Evolutionary conservation across 257 asterid species (phyloP).

Genomic region (Solanum neorickii): DNA sequence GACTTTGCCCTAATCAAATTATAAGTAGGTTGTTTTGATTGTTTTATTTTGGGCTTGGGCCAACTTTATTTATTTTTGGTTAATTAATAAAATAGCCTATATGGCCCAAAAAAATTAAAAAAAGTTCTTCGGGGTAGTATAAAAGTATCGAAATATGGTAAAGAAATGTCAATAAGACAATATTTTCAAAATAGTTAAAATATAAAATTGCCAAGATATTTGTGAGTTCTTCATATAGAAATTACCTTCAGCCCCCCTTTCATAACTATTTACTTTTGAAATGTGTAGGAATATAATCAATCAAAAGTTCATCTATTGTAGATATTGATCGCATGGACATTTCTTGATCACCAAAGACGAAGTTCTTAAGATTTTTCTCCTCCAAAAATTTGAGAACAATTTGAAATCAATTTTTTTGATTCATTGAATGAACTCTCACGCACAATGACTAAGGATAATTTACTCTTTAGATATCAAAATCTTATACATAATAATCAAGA

Average conservation of each 20-base stretch:
- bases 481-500: neutral
- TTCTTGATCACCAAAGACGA: neutral
- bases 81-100: neutral
- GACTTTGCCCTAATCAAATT: too few relatives aligned
- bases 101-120: rapidly evolving
- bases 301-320: neutral
- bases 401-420: neutral
- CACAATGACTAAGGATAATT: neutral
- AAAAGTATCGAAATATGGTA: neutral
- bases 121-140: neutral
- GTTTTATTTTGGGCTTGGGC: too few relatives aligned
- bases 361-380: neutral
- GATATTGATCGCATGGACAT: neutral
- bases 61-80: too few relatives aligned
- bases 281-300: neutral
- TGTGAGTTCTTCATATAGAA: neutral
- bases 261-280: neutral
- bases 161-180: neutral
- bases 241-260: neutral
- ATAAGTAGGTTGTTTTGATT: too few relatives aligned
- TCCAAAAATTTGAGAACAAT: neutral
- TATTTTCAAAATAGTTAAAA: neutral
- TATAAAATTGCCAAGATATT: neutral
- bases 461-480: neutral
- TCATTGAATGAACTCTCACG: neutral